Base-by-base conservation (phyloP, 768 basidiomycete genomes). In the Tulasnella calospora region DNA sequence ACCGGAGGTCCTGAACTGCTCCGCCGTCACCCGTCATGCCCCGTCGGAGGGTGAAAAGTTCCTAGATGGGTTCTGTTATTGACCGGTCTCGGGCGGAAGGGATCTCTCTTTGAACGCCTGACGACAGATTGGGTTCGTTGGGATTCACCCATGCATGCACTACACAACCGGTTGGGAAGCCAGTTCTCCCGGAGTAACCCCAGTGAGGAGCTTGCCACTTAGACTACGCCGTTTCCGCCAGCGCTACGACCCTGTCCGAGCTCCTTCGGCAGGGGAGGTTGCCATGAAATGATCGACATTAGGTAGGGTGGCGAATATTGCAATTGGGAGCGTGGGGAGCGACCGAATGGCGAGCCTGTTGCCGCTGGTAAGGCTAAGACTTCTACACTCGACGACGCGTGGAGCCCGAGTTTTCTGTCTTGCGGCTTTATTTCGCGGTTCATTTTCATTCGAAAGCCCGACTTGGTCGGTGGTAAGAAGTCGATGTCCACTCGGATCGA, bases 151-250 rank as follows among this genome's bases (percentile, higher is more conserved):
- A 67, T 67, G 61, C 61, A 67, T 12, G 61, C 61, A 67, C 61
- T 67, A 67, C 61, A 67, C 61, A 67, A 67, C 61, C 61, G 61
- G 61, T 67, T 67, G 61, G 61, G 61, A 67, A 67, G 61, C 61
- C 19, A 15, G 33, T 67, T 67, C 33, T 30, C 61, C 61, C 61
- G 61, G 61, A 33, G 61, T 67, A 67, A 67, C 61, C 27, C 61
- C 61, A 27, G 61, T 33, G 30, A 33, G 61, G 8, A 10, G 30
- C 61, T 35, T 67, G 61, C 30, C 61, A 67, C 61, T 67, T 67
- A 67, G 61, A 67, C 61, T 67, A 67, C 61, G 30, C 61, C 61
- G 61, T 67, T 67, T 67, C 61, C 61, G 61, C 61, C 0, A 67
- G 61, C n/a, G 61, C 1, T 13, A 33, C 61, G 61, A 67, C 61